Evolutionary conservation across 1,139 yeast species (phyloP).

Genomic region (Yamadazyma siamensis): DNA sequence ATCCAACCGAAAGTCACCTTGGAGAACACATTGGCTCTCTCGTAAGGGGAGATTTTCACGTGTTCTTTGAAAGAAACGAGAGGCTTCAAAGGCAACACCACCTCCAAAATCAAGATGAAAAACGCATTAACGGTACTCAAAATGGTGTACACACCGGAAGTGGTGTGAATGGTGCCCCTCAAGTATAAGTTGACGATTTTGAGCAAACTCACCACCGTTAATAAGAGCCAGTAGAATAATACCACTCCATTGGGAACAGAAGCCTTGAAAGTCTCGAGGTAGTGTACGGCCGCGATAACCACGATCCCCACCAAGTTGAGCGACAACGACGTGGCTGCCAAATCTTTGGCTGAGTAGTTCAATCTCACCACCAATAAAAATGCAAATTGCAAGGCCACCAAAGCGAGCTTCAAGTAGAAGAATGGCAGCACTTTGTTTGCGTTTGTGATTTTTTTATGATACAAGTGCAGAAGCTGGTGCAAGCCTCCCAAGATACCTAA

Average conservation of each 20-base stretch:
- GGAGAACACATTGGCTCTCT: conserved; percentile 78
- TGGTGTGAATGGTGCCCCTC: conserved; percentile 35
- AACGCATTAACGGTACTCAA: conserved; percentile 49
- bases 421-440: conserved; percentile 38
- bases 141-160: conserved; percentile 41
- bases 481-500: conserved; percentile 55
- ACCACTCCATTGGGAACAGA: conserved; percentile 66
- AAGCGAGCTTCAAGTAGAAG: conserved; percentile 40
- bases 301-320: conserved; percentile 39
- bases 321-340: conserved; percentile 41
- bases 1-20: conserved; percentile 86
- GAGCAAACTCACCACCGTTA: conserved; percentile 37
- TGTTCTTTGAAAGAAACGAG: conserved; percentile 35
- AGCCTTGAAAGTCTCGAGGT: conserved; percentile 67
- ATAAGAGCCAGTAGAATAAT: conserved; percentile 74
- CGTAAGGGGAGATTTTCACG: conserved; percentile 56
- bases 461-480: conserved; percentile 36
- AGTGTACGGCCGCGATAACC: conserved; percentile 58
- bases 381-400: conserved; percentile 40
- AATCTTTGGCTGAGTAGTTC: conserved; percentile 30
- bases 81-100: conserved; percentile 45
- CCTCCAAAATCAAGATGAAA: conserved; percentile 53
- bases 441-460: conserved; percentile 26
- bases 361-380: conserved; percentile 25
- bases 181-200: conserved; percentile 45